Percentiles rank a stretch among this genome's conserved stretches.
These are phyloP conservation scores for Mycena pura DNA, from an alignment of 768 basidiomycete species.

Conservation along the genomic window DNA sequence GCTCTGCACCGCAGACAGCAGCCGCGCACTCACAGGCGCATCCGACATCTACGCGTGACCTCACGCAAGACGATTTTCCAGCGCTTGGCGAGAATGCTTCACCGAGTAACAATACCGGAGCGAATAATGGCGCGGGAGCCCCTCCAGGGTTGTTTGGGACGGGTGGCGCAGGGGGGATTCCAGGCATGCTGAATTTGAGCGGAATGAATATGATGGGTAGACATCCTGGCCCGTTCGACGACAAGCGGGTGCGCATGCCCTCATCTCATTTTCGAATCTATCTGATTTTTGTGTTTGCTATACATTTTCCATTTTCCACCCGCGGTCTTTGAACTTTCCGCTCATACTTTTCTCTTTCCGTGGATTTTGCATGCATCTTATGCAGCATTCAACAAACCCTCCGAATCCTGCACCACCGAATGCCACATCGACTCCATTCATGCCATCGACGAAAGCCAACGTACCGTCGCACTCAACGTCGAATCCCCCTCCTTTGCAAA, in stretches of 20 bases:
- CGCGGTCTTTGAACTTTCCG: not conserved
- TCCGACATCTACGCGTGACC: slow-evolving; percentile 59
- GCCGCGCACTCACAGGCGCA: slow-evolving; percentile 34
- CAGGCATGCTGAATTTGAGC: slow-evolving; percentile 70
- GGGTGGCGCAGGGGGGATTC: slow-evolving; percentile 57
- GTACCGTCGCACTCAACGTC: slow-evolving; percentile 21
- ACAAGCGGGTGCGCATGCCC: slow-evolving; percentile 70
- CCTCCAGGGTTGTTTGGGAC: slow-evolving; percentile 85
- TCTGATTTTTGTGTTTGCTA: not conserved
- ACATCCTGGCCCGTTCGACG: slow-evolving; percentile 65
- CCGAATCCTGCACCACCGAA: slow-evolving; percentile 46
- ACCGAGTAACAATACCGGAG: slow-evolving; percentile 32
- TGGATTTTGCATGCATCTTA: not conserved
- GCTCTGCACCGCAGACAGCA: slow-evolving; percentile 75
- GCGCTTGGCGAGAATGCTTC: slow-evolving; percentile 76
- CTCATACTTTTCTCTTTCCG: not conserved
- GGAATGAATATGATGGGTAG: slow-evolving; percentile 59
- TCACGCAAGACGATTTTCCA: slow-evolving; percentile 91
- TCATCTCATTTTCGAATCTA: slow-evolving; percentile 30
- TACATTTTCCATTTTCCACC: not conserved
- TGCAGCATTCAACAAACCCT: slow-evolving; percentile 29
- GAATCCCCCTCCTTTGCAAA: slow-evolving; percentile 38
- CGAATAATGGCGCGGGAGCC: slow-evolving; percentile 45
- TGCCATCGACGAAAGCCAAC: slow-evolving; percentile 37
- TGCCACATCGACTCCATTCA: slow-evolving; percentile 38